Percentiles rank a stretch among this genome's conserved stretches.
Conservation (phyloP, 1,284 basidiomycete genomes). For the Trametes pubescens region DNA sequence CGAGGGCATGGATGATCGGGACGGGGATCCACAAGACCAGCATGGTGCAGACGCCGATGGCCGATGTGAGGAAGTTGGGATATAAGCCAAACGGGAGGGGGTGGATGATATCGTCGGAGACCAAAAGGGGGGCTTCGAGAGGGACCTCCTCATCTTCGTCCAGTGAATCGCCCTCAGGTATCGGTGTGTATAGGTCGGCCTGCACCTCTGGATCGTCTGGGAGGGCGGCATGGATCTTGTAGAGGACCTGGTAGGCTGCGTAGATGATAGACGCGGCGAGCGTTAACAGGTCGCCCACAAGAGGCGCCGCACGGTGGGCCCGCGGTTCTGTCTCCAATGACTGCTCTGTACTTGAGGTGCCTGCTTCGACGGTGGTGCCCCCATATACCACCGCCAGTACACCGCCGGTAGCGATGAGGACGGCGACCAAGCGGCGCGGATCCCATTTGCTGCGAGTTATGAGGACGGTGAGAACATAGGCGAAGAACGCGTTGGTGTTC, state of each 20-base stretch:
- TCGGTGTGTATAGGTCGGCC: conserved; percentile 53
- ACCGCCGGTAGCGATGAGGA: conserved; percentile 78
- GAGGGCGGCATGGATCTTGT: conserved; percentile 80
- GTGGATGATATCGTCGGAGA: conserved; percentile 47
- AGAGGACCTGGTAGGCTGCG: conserved; percentile 81
- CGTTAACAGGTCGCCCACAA: conserved; percentile 80
- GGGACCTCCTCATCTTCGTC: conserved; percentile 25
- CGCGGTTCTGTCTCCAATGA: neutral
- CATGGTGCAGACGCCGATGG: conserved; percentile 73
- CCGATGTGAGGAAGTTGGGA: conserved; percentile 75
- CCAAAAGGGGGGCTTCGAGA: conserved; percentile 40
- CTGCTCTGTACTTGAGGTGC: conserved; percentile 14
- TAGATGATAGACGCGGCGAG: conserved; percentile 74
- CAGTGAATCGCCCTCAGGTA: conserved; percentile 44
- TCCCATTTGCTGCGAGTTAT: conserved; percentile 70
- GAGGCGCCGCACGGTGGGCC: conserved; percentile 53
- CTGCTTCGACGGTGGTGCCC: conserved; percentile 51
- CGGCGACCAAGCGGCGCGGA: conserved; percentile 66
- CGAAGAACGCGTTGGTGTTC: conserved; percentile 88
- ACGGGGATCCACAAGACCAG: conserved; percentile 75
- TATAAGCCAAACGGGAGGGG: conserved; percentile 81
- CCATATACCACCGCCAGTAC: conserved; percentile 82
- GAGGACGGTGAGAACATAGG: conserved; percentile 75
- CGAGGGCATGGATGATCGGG: conserved; percentile 69
- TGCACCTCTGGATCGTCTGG: conserved; percentile 57